phyloP scores from a whole-genome alignment of 2,329 filamentous ascomycete genomes.

The Aquanectria penicillioides region DNA sequence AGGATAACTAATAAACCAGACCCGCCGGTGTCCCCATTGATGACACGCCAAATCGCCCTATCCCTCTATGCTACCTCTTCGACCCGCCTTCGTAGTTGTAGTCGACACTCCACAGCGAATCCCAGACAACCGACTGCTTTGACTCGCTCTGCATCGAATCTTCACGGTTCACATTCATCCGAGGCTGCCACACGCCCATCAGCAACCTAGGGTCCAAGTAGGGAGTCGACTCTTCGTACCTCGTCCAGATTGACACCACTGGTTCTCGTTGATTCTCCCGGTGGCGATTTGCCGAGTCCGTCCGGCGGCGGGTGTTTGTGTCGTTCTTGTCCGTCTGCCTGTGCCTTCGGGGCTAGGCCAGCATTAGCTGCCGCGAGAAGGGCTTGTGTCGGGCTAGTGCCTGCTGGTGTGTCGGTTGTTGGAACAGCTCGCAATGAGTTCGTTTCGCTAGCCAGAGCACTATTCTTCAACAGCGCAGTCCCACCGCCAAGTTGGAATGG shows the following conservation, averaged over 20 bases:
- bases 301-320: slow-evolving; percentile 31
- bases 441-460: slow-evolving; percentile 66
- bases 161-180: slow-evolving; percentile 49
- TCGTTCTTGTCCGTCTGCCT: slow-evolving; percentile 18
- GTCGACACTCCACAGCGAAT: slow-evolving; percentile 70
- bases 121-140: slow-evolving; percentile 69
- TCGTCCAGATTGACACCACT: slow-evolving; percentile 49
- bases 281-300: slow-evolving; percentile 33
- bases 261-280: slow-evolving; percentile 40
- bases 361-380: slow-evolving; percentile 36
- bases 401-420: slow-evolving; percentile 53
- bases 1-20: neutral
- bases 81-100: slow-evolving; percentile 61
- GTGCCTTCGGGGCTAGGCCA: slow-evolving; percentile 26
- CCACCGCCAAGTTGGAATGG: slow-evolving; percentile 59
- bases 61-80: slow-evolving; percentile 37
- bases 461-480: slow-evolving; percentile 58
- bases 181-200: slow-evolving; percentile 43
- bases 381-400: slow-evolving; percentile 53
- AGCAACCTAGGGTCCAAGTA: slow-evolving; percentile 58
- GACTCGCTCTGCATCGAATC: slow-evolving; percentile 51
- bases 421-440: slow-evolving; percentile 64
- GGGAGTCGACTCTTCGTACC: slow-evolving; percentile 65
- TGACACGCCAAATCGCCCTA: slow-evolving; percentile 4
- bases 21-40: neutral